These are phyloP conservation scores for Yarrowia sp. DNA, from an alignment of 805 yeast genomes.

Conservation along the genomic window DNA sequence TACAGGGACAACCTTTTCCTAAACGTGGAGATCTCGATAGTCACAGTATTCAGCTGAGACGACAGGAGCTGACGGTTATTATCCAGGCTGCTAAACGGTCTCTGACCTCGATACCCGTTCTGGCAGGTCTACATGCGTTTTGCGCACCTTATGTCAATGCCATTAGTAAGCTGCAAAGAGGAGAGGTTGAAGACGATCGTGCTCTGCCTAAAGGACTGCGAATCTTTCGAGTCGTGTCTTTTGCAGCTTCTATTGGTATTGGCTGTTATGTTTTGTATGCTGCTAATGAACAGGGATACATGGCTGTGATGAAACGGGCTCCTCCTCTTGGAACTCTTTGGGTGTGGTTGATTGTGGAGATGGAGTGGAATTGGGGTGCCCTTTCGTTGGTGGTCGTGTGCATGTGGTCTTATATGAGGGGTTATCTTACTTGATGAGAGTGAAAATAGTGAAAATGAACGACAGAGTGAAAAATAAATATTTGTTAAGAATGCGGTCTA, in stretches of 20 bases:
- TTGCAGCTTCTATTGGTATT: conserved; percentile 33
- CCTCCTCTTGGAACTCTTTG: conserved; percentile 45
- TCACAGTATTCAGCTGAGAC: neutral
- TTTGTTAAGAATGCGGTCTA: no score
- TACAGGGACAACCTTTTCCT: conserved; percentile 7
- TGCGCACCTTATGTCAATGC: conserved; percentile 20
- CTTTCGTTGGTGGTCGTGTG: conserved; percentile 34
- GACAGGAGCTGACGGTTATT: conserved; percentile 28
- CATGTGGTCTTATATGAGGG: conserved; percentile 32
- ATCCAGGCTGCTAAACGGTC: conserved; percentile 29
- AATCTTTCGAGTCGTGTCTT: conserved; percentile 32
- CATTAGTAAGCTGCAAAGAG: conserved; percentile 3
- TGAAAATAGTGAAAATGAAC: no score
- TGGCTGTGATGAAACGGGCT: conserved; percentile 42
- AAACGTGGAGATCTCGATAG: conserved; percentile 16
- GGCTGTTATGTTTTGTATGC: conserved; percentile 41
- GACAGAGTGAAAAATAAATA: no score
- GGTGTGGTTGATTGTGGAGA: conserved; percentile 43
- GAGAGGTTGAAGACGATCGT: neutral
- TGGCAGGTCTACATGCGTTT: conserved; percentile 34
- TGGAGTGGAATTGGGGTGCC: conserved; percentile 41
- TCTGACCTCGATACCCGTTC: conserved; percentile 37
- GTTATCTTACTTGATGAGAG: conserved; percentile 19
- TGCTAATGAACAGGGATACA: conserved; percentile 41
- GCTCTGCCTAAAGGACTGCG: conserved; percentile 31